Evolutionary conservation across 768 basidiomycete genomes (phyloP), one percentile per base, ranked within the genome.

Genomic region (Mycena chlorophos): DNA sequence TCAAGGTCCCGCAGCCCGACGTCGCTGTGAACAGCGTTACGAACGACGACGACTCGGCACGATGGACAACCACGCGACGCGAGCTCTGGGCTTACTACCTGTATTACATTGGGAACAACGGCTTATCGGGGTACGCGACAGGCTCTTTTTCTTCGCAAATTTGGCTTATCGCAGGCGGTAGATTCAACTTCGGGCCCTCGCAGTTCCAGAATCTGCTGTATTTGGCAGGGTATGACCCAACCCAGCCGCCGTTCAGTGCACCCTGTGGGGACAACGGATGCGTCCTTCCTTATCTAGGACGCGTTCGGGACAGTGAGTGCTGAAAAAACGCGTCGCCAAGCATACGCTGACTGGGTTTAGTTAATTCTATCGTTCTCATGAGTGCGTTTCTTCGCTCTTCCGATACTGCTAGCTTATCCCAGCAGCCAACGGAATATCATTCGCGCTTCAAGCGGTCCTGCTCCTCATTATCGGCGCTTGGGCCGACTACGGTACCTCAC

Each of bases 121-220:
- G 87, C 6, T 70, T 88, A 26, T 80, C 84, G 1, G 86, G 83
- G 25, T 78, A 70, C 65, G 73, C 38, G 20, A 2, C 0, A 3
- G 20, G 16, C 67, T 49, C 73, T 70, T 60, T 73, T 70, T 3
- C 72, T 68, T 4, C 69, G 71, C 73, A 71, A 30, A 34, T 20
- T 20, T 45, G 3, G 22, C 48, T 28, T 49, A 30, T 14, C 17
- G 28, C 20, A 20, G 25, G 23, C 38, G n/a, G 23, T 10, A 62
- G 63, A 5, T 84, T 86, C 75, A 87, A 86, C 62, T 86, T 85
- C 66, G 87, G 85, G 4, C 87, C 87, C 0, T 86, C 85, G 8
- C 86, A 88, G 62, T 88, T 88, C 68, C 86, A 88, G 66, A 88
- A 88, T 65, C 69, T 88, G 49, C 77, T 89, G 28, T 88, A 80